Conservation (phyloP, 2,329 filamentous ascomycete species). For the Fusarium bactridioides region DNA sequence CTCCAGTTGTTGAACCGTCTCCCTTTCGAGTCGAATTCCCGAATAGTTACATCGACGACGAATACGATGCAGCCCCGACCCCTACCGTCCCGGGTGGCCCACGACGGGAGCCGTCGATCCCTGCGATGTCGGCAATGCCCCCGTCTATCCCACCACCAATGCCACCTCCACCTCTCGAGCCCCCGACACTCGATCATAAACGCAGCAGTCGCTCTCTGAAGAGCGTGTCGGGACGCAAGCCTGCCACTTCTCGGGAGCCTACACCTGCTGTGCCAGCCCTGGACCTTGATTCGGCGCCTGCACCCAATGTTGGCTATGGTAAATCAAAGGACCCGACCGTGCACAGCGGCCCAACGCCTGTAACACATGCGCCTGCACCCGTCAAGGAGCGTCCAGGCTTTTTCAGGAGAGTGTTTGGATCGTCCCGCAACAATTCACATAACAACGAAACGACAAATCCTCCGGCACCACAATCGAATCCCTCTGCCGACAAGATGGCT, state of each 20-base stretch:
- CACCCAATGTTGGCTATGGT: slow-evolving; percentile 66
- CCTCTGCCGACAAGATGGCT: slow-evolving; percentile 52
- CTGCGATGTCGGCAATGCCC: slow-evolving; percentile 49
- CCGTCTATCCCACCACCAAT: slow-evolving; percentile 43
- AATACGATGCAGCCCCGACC: slow-evolving; percentile 84
- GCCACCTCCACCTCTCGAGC: slow-evolving; percentile 50
- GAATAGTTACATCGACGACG: slow-evolving; percentile 58
- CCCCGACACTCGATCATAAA: slow-evolving; percentile 58
- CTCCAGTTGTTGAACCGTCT: slow-evolving; percentile 38
- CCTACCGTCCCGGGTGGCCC: slow-evolving; percentile 85
- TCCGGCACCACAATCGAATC: slow-evolving; percentile 30
- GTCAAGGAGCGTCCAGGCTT: slow-evolving; percentile 82
- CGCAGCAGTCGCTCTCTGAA: slow-evolving; percentile 65
- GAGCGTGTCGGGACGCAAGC: slow-evolving; percentile 53
- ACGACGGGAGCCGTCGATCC: slow-evolving; percentile 53
- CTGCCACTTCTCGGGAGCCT: slow-evolving; percentile 40
- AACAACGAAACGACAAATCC: slow-evolving; percentile 36
- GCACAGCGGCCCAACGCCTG: slow-evolving; percentile 59
- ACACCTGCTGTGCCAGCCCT: slow-evolving; percentile 43
- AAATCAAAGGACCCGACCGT: slow-evolving; percentile 61
- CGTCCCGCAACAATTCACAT: slow-evolving; percentile 63
- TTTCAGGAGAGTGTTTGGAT: slow-evolving; percentile 89
- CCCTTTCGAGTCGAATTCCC: slow-evolving; percentile 60
- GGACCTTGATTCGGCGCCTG: slow-evolving; percentile 63
- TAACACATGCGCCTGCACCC: slow-evolving; percentile 54